A percentile compares a stretch with the other conserved stretches of the same genome.
Conservation (phyloP, 192 early-diverging fungal species). For the Rhizoclosmatium globosum region DNA sequence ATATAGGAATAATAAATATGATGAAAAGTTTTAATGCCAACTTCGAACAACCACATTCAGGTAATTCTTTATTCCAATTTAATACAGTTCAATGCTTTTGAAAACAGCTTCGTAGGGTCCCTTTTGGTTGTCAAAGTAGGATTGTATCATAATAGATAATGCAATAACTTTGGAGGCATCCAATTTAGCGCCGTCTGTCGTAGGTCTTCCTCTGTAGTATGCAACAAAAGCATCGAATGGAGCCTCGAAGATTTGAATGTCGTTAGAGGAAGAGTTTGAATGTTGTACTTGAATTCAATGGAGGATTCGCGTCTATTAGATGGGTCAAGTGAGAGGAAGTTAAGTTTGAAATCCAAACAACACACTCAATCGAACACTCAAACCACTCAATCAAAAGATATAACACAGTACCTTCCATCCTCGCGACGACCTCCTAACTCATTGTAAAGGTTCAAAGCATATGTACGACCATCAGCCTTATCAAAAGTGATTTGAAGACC, state of each 20-base stretch:
- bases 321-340: background rate
- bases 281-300: conserved; percentile 32
- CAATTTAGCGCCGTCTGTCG: background rate
- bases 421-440: background rate
- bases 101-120: conserved; percentile 12
- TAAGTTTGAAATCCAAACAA: background rate
- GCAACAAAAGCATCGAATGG: background rate
- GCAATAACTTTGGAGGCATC: conserved; percentile 8
- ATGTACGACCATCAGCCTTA: background rate
- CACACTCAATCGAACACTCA: background rate
- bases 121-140: conserved; percentile 37
- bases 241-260: background rate
- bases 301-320: background rate
- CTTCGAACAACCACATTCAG: too few relatives aligned
- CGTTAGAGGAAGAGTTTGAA: background rate
- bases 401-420: conserved; percentile 1
- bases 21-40: too few relatives aligned
- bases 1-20: too few relatives aligned
- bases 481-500: background rate
- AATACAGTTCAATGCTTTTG: conserved; percentile 1
- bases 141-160: conserved; percentile 34
- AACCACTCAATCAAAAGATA: background rate
- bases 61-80: background rate
- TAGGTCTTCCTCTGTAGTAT: background rate
- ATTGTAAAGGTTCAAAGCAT: conserved; percentile 29